Conservation (phyloP, 805 yeast genomes). For the Saccharomyces kudriavzevii region DNA sequence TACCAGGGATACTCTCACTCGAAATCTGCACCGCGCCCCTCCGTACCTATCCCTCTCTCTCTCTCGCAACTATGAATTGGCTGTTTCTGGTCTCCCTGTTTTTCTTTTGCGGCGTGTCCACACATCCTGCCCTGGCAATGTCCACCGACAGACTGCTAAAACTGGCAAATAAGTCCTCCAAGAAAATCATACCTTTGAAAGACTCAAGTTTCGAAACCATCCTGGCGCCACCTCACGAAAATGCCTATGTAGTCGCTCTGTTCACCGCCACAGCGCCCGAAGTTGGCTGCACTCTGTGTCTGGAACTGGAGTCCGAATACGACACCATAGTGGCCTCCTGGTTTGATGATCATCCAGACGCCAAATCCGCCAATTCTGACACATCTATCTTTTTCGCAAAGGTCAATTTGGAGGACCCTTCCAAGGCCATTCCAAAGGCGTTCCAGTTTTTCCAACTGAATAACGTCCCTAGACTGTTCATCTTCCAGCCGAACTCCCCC, state of each 20-base stretch:
- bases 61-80: background rate
- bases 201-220: constrained; percentile 51
- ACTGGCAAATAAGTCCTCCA: constrained; percentile 23
- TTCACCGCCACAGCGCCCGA: constrained; percentile 68
- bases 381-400: constrained; percentile 54
- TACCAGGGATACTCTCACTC: background rate
- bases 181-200: constrained; percentile 41
- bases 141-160: constrained; percentile 21
- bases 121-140: constrained; percentile 10
- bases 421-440: constrained; percentile 38
- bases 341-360: constrained; percentile 49
- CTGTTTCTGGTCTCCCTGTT: background rate
- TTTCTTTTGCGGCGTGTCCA: background rate
- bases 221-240: constrained; percentile 51
- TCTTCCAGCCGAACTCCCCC: constrained; percentile 49
- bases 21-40: background rate
- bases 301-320: constrained; percentile 58
- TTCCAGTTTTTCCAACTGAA: constrained; percentile 41
- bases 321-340: constrained; percentile 56
- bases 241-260: constrained; percentile 56
- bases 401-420: constrained; percentile 59
- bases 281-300: constrained; percentile 72
- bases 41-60: background rate
- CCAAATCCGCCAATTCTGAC: constrained; percentile 22
- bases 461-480: constrained; percentile 70